Percentiles rank a stretch among this genome's conserved stretches.
Evolutionary conservation across 768 basidiomycete species (phyloP).

Genomic region (Macrolepiota dolichaula): DNA sequence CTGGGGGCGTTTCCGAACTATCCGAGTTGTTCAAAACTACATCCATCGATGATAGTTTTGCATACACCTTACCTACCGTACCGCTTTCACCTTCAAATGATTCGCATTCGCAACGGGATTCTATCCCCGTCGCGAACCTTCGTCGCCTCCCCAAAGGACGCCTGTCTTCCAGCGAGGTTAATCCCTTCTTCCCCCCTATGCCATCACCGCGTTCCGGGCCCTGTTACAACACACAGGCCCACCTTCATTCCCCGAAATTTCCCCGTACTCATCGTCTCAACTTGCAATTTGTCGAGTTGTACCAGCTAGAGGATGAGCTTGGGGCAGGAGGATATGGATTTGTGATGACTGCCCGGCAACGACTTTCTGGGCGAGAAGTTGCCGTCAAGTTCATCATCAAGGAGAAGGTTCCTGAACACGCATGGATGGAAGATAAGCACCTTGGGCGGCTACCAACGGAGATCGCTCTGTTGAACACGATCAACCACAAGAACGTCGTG

Average conservation of each 20-base stretch:
- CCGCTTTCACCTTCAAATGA: neutral
- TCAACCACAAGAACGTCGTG: conserved; percentile 81
- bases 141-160: conserved; percentile 1
- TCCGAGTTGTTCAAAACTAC: conserved; percentile 7
- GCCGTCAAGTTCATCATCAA: conserved; percentile 97
- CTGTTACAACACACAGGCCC: conserved; percentile 29
- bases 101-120: neutral
- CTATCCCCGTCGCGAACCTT: neutral
- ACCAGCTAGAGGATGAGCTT: conserved; percentile 70
- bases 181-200: conserved; percentile 1
- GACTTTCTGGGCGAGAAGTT: conserved; percentile 59
- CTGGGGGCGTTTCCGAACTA: conserved; percentile 1
- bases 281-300: conserved; percentile 53
- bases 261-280: conserved; percentile 59
- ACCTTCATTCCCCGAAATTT: conserved; percentile 42
- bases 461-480: conserved; percentile 67
- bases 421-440: conserved; percentile 61
- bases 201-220: conserved; percentile 7
- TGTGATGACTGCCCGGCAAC: conserved; percentile 82
- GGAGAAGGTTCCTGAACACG: conserved; percentile 55
- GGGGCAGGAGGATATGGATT: conserved; percentile 95
- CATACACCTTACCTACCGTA: neutral
- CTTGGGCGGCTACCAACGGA: conserved; percentile 75
- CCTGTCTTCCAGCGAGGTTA: neutral
- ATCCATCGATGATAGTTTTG: neutral